Conservation (phyloP, 2,329 filamentous ascomycete species). For the Blastomyces percursus region DNA sequence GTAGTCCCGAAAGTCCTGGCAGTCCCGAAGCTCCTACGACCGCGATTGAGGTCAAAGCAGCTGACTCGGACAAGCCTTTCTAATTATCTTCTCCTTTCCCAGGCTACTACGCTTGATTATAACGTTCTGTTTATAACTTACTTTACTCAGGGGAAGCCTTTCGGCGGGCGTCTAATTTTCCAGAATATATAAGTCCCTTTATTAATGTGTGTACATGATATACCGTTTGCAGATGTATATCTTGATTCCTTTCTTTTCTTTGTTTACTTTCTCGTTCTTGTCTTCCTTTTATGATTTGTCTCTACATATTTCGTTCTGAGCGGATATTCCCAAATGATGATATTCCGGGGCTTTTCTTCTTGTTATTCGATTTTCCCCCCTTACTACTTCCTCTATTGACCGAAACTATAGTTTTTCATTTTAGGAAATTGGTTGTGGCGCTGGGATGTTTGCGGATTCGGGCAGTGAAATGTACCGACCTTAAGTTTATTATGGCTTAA, state of each 20-base stretch:
- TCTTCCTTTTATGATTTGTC: background rate
- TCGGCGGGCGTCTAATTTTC: background rate
- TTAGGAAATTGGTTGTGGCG: background rate
- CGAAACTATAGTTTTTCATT: background rate
- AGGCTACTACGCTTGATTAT: background rate
- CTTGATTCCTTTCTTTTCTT: background rate
- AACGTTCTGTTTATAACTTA: background rate
- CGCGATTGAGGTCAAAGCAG: slow-evolving; percentile 2
- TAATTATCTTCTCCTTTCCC: background rate
- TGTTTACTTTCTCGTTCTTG: background rate
- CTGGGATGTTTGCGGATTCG: background rate
- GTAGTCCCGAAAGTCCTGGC: background rate
- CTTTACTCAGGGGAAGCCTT: background rate
- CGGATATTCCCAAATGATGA: background rate
- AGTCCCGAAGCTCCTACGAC: slow-evolving; percentile 3
- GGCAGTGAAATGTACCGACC: background rate
- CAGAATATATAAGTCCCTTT: background rate
- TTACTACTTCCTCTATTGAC: background rate
- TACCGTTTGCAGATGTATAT: background rate
- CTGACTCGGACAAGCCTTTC: slow-evolving; percentile 4
- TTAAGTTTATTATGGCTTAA: background rate
- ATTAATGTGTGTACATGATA: slow-evolving; percentile 2
- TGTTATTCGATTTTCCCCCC: background rate
- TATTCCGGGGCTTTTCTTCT: background rate
- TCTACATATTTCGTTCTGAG: background rate